These are phyloP conservation scores for Torrubiella hemipterigena DNA, from an alignment of 2,329 filamentous ascomycete species.

Conservation along the genomic window DNA sequence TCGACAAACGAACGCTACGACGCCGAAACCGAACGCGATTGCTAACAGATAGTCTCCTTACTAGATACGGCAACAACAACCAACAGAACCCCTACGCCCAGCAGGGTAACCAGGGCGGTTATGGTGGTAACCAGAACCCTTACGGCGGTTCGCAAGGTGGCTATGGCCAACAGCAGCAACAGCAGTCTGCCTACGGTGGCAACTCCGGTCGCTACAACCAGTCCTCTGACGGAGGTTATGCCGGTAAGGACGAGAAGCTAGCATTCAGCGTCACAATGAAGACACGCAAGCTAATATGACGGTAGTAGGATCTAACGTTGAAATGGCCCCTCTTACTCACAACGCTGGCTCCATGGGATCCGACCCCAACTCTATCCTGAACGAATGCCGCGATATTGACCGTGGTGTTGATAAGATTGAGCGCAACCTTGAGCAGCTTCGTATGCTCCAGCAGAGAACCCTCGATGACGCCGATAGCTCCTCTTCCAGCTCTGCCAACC, in stretches of 20 bases:
- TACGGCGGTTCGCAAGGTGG: constrained; percentile 6
- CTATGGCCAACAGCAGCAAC: constrained; percentile 9
- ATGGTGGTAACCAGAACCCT: constrained; percentile 15
- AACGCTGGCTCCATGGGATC: constrained; percentile 34
- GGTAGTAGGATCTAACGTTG: constrained; percentile 48
- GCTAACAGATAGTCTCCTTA: constrained; percentile 4
- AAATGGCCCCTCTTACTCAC: constrained; percentile 56
- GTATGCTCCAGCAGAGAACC: constrained; percentile 56
- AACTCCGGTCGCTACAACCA: constrained; percentile 12
- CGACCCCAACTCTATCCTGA: constrained; percentile 68
- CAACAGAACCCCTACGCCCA: constrained; percentile 48
- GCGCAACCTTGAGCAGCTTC: constrained; percentile 58
- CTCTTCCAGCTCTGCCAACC: constrained; percentile 50
- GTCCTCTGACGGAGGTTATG: constrained; percentile 15
- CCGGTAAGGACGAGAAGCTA: constrained; percentile 15
- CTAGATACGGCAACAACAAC: constrained; percentile 44
- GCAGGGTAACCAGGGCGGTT: constrained; percentile 27
- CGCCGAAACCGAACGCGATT: constrained; percentile 3
- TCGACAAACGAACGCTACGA: constrained; percentile 5
- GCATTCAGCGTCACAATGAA: too few relatives aligned
- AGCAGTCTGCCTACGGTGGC: constrained; percentile 11
- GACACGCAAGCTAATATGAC: too few relatives aligned
- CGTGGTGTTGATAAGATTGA: constrained; percentile 65
- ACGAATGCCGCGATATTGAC: constrained; percentile 75
- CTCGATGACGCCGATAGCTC: constrained; percentile 66